Evolutionary conservation across 2,329 filamentous ascomycete species (phyloP).

Genomic region (Fusarium begoniae): DNA sequence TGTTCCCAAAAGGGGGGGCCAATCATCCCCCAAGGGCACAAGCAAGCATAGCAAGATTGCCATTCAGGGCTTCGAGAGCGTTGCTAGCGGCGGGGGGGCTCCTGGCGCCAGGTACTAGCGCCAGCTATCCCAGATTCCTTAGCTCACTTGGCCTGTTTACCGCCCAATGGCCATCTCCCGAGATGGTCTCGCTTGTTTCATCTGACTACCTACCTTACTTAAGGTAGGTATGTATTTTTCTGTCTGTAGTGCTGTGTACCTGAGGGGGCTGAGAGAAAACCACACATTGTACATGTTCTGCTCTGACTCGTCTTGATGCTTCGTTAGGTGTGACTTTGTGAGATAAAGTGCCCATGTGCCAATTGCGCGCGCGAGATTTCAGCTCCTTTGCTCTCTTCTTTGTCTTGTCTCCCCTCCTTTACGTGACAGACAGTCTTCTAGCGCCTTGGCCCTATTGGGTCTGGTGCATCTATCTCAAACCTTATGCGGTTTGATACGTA

Average conservation of each 20-base stretch:
- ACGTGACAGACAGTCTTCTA: neutral
- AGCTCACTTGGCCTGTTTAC: neutral
- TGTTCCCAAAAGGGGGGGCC: constrained; percentile 30
- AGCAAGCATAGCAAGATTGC: constrained; percentile 3
- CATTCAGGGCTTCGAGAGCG: constrained; percentile 21
- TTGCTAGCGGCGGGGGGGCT: constrained; percentile 23
- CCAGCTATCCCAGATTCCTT: neutral
- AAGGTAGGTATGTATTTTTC: neutral
- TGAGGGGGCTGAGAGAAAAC: constrained; percentile 7
- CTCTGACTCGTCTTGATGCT: neutral
- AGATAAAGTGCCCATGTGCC: neutral
- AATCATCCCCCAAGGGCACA: constrained; percentile 13
- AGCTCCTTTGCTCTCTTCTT: neutral
- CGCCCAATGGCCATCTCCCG: constrained; percentile 16
- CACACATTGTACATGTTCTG: constrained; percentile 15
- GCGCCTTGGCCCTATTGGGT: neutral
- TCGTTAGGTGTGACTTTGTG: neutral
- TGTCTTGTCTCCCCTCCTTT: neutral
- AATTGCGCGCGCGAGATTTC: neutral
- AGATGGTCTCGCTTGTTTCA: constrained; percentile 30
- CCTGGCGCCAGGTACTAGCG: constrained; percentile 29
- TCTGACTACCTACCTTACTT: neutral
- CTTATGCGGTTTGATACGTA: neutral
- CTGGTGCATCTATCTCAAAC: constrained; percentile 1
- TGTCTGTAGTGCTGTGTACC: neutral